Base-by-base conservation (phyloP, 495 filamentous ascomycete species). In the Cryomyces minteri region DNA sequence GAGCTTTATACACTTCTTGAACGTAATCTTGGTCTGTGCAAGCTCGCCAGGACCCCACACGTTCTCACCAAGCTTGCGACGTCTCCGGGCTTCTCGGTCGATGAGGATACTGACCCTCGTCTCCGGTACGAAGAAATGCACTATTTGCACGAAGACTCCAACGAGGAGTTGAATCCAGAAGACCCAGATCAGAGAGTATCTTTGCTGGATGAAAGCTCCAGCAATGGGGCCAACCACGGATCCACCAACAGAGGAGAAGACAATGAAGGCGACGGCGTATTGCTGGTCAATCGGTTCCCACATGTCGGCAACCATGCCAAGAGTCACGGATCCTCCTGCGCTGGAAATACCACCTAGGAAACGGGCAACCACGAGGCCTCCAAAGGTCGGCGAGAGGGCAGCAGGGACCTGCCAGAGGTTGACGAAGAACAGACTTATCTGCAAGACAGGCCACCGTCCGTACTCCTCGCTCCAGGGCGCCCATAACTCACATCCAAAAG, bases 151-250 rank as follows among this genome's bases (percentile, higher is more conserved):
- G 40, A 66, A 60, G 0, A 64, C 76, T 31, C 83, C 82, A 40
- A 87, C 72, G 43, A 86, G 81, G 44, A 88, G 68, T 56, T 86
- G 80, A 48, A 87, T 73, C 82, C 80, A 87, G 56, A 85, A 81
- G 40, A 67, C 72, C 85, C 84, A 90, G 14, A 65, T 66, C 84
- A 80, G 88, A n/a, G 58, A 48, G 9, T 81, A 63, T 52, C 70
- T 73, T 11, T 68, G 61, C 46, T 82, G 72, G 49, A 83, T 70
- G 55, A 88, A 80, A 14, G 83, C 84, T 47, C 85, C 84, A 39
- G 90, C 69, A 38, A 90, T 72, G 0, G 85, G 82, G 1, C 85
- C 85, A 5, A 88, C 66, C 18, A 81, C 72, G 4, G 81, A 82
- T 25, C 82, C 82, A 43, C 75, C 76, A 7, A 85, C 81, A 0